Base-by-base conservation (phyloP, 2,329 filamentous ascomycete species). In the Aurifilum marmelostoma region DNA sequence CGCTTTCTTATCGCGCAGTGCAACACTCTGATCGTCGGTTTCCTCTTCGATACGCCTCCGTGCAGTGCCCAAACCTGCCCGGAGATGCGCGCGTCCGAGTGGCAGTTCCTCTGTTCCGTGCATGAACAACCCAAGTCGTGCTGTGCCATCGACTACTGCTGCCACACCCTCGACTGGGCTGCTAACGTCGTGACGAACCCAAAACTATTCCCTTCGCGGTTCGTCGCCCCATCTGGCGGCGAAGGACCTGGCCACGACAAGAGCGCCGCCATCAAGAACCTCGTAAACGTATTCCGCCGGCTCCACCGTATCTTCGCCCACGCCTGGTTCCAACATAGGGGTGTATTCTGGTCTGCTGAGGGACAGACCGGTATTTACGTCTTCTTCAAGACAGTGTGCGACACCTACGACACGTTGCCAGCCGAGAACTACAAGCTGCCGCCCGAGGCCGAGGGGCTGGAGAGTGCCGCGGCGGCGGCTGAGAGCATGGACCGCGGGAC, bases 121-220 rank as follows among this genome's bases (percentile, higher is more conserved):
- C 96, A 99, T 79, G 95, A 98, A 77, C 92, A 94, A 63, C 96
- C 96, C 63, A 98, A 98, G 82, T 92, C 91, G 75, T 99, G 96
- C 83, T 97, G 95, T 80, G 96, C 96, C 65, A 97, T 99, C 77
- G 96, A 99, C 81, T 99, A 99, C 82, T 97, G 94, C 85, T 98
- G 95, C 79, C 96, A 99, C 79, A 99, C 96, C 0, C 89, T 99
- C 58, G 96, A 99, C 82, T 98, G 95, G 93, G 96, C 96, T 2
- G 94, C 93, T 68, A 97, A 97, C 75, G 92, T 95, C 27, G 90
- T 99, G 68, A 97, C 95, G 2, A 96, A 94, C 75, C 92, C 93
- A 67, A 97, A 97, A 83, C 92, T 96, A 77, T 99, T 99, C 78
- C 95, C 96, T 0, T 97, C 93, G 74, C 88, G 96, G 66, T 88